phyloP scores from a whole-genome alignment of 208 protist species.

The Leptomonas pyrrhocoris region DNA sequence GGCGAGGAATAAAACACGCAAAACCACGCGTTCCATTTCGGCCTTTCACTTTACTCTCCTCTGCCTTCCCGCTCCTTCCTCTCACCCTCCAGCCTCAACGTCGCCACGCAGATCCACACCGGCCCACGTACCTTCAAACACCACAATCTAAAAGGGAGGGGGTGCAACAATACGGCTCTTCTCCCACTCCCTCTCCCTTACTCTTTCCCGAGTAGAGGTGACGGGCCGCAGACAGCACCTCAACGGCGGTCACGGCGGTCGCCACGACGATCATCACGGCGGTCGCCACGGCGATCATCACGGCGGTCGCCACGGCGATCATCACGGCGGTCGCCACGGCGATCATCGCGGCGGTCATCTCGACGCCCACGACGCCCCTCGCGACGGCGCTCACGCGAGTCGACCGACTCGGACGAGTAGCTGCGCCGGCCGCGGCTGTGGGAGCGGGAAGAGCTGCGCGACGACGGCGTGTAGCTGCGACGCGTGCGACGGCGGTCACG shows the following conservation, averaged over 20 bases:
- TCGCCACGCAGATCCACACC: background rate
- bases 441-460: constrained; percentile 19
- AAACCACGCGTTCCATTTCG: background rate
- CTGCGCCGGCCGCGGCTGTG: constrained; percentile 30
- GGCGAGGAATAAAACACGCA: background rate
- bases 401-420: constrained; percentile 24
- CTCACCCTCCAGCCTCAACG: background rate
- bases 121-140: background rate
- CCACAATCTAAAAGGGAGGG: too few species aligned
- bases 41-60: background rate
- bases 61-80: background rate
- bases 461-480: constrained; percentile 33
- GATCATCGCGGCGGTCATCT: constrained; percentile 17
- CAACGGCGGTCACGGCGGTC: constrained; percentile 11
- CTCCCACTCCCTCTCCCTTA: too few species aligned
- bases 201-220: too few species aligned
- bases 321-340: constrained; percentile 1
- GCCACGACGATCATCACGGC: constrained; percentile 3
- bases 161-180: too few species aligned
- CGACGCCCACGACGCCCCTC: constrained; percentile 11
- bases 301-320: constrained; percentile 19
- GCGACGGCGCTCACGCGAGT: constrained; percentile 17
- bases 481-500: constrained; percentile 33
- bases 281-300: constrained; percentile 18
- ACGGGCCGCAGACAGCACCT: background rate